Percentiles rank a stretch among this genome's conserved stretches.
Conservation (phyloP, 129 eudicot genomes). For the Logfia minima region DNA sequence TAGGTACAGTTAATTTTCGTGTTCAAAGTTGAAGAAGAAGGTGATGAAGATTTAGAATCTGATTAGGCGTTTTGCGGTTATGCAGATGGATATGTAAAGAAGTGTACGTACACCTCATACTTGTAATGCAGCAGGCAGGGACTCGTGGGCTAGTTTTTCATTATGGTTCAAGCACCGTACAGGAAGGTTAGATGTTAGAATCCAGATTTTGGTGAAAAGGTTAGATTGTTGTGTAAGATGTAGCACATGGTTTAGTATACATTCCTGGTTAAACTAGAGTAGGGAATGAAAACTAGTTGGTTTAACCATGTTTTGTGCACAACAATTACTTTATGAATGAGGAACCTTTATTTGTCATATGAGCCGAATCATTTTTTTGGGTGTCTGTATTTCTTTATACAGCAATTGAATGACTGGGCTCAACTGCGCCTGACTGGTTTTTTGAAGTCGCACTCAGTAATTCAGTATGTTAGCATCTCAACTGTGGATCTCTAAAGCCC, state of each 20-base stretch:
- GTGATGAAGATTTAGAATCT: slow-evolving; percentile 4
- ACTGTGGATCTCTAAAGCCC: neutral
- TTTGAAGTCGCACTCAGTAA: too few species aligned
- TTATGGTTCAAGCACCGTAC: slow-evolving; percentile 14
- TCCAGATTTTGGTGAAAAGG: slow-evolving; percentile 30
- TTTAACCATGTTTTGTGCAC: slow-evolving; percentile 33
- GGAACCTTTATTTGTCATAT: neutral
- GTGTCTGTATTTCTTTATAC: neutral
- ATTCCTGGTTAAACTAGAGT: slow-evolving; percentile 7
- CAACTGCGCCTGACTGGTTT: neutral
- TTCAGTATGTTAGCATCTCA: neutral
- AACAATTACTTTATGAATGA: slow-evolving; percentile 29
- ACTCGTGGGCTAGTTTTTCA: slow-evolving; percentile 22
- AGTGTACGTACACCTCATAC: slow-evolving; percentile 24
- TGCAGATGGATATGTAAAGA: slow-evolving; percentile 38
- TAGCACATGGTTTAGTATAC: slow-evolving; percentile 12
- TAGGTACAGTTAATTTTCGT: slow-evolving; percentile 19
- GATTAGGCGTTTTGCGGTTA: slow-evolving; percentile 4
- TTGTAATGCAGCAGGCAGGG: slow-evolving; percentile 13
- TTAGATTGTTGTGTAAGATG: slow-evolving; percentile 25
- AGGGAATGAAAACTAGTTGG: slow-evolving; percentile 8
- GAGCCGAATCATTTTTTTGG: neutral
- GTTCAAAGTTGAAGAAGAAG: slow-evolving; percentile 1
- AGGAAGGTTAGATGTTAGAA: slow-evolving; percentile 31
- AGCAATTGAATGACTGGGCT: neutral